Evolutionary conservation across 225 moss, liverwort and hornwort genomes (phyloP).

Genomic region (Physcomitrellopsis africana): DNA sequence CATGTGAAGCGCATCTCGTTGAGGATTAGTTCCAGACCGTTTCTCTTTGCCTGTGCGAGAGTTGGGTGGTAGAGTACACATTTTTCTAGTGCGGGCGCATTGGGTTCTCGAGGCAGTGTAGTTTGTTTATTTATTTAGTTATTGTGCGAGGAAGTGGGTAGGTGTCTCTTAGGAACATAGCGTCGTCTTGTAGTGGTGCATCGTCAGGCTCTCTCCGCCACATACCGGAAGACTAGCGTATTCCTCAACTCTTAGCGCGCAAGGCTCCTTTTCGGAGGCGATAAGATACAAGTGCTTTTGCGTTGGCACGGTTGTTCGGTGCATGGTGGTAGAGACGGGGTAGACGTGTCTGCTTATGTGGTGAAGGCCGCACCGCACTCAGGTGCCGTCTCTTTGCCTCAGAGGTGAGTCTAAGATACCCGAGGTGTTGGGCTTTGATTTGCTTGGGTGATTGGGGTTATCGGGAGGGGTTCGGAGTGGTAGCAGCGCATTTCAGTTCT

Average conservation of each 20-base stretch:
- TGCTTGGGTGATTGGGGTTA: conserved; percentile 31
- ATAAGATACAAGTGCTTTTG: not conserved
- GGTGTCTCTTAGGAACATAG: too few species aligned
- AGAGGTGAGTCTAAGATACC: conserved; percentile 40
- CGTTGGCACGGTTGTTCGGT: conserved; percentile 33
- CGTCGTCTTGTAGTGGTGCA: not conserved
- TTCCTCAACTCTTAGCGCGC: not conserved
- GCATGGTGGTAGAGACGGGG: conserved; percentile 67
- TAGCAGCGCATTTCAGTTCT: conserved; percentile 1
- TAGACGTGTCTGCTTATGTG: conserved; percentile 59
- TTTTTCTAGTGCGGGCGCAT: not conserved
- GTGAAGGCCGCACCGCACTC: conserved; percentile 74
- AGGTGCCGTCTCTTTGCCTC: conserved; percentile 67
- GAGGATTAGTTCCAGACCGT: not conserved
- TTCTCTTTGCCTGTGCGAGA: conserved; percentile 4
- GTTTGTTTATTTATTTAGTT: too few species aligned
- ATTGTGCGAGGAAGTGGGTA: too few species aligned
- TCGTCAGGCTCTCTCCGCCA: not conserved
- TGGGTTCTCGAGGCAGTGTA: too few species aligned
- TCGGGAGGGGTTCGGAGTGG: conserved; percentile 10
- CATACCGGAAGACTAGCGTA: too few species aligned
- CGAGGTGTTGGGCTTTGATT: conserved; percentile 18
- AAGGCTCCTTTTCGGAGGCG: not conserved
- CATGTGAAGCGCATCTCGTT: conserved; percentile 50
- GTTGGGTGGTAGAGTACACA: conserved; percentile 13